Percentiles rank a stretch among this genome's conserved stretches.
phyloP scores from a whole-genome alignment of 2,329 filamentous ascomycete species.

The Purpureocillium lavendulum region DNA sequence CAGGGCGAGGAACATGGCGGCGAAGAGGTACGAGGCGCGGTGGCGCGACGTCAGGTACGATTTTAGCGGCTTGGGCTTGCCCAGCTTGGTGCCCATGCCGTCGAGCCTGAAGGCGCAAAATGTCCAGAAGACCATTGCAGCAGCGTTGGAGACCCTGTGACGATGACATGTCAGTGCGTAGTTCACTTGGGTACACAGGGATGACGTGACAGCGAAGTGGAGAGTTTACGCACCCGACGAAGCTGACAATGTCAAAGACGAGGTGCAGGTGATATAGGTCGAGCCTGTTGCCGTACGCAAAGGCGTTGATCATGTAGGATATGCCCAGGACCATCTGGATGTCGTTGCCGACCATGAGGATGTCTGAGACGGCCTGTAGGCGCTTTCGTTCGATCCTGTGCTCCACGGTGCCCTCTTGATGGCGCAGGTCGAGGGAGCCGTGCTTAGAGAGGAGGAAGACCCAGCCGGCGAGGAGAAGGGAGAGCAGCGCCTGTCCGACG shows the following conservation, averaged over 20 bases:
- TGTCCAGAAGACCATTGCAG: conserved; percentile 22
- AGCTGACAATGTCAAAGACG: conserved; percentile 16
- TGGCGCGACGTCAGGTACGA: conserved; percentile 13
- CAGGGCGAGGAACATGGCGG: conserved; percentile 16
- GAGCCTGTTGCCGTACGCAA: conserved; percentile 14
- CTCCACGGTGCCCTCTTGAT: conserved; percentile 17
- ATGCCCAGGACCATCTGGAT: conserved; percentile 21
- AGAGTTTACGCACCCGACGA: conserved; percentile 16
- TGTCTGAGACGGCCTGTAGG: conserved; percentile 19
- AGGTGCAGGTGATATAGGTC: conserved; percentile 23
- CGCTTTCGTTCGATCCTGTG: conserved; percentile 19
- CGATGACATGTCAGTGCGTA: neutral
- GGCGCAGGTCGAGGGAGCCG: conserved; percentile 15
- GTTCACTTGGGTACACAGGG: too few relatives aligned
- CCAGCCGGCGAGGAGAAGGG: conserved; percentile 17
- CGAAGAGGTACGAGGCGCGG: conserved; percentile 17
- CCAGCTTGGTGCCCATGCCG: neutral
- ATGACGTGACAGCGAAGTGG: neutral
- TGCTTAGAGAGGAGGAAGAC: conserved; percentile 22
- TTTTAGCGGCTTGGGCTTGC: neutral
- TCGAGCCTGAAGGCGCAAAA: conserved; percentile 13
- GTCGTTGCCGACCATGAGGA: conserved; percentile 24
- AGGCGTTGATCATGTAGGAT: conserved; percentile 21
- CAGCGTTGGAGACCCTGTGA: conserved; percentile 12
- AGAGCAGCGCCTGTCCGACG: conserved; percentile 15